Evolutionary conservation across 2,329 filamentous ascomycete genomes (phyloP), one percentile per base, ranked within the genome.

Genomic region (Chalara sp.): DNA sequence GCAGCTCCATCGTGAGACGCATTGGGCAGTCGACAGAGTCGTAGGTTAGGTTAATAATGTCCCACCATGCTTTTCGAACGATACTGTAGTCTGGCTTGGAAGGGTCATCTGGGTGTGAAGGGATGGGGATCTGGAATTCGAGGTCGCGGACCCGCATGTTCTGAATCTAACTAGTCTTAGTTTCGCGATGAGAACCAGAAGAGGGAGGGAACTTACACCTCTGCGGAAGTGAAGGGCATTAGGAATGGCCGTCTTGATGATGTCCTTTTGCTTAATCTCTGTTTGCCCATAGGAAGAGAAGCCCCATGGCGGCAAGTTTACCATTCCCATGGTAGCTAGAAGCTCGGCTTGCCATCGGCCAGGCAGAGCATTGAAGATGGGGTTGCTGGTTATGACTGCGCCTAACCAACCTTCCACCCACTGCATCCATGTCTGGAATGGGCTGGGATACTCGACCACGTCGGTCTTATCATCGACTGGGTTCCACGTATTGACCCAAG

Each of bases 31-130:
- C 62, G 6, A 58, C 57, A 44, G 69, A 60, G 40, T 63, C 57
- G 54, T 76, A 75, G n/a, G 67, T 68, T 1, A 68, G 63, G 5
- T 70, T 64, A 54, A 76, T 75, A 11, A 70, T 71, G 49, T 75
- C 74, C 73, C 74, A 76, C 74, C 74, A 76, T 0, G 73, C 73
- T 5, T 66, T 65, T 48, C 71, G 71, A 1, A 74, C 68, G 21
- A 70, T 60, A 8, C 59, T 63, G 56, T 67, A 73, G 61, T 76
- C 73, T 1, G 69, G 64, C 50, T 67, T 66, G 0, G 50, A 41
- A 8, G 44, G 48, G 21, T 58, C 57, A 0, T 64, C 57, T n/a
- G 67, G 60, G 10, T 62, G 57, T 0, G 67, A 60, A 5, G 68
- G 69, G 5, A 75, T 64, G 0, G 72, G 72, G 31, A 74, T 73